Evolutionary conservation across 352 stramenopile genomes (phyloP), one percentile per base, ranked within the genome.

Genomic region (Globisporangium solare): DNA sequence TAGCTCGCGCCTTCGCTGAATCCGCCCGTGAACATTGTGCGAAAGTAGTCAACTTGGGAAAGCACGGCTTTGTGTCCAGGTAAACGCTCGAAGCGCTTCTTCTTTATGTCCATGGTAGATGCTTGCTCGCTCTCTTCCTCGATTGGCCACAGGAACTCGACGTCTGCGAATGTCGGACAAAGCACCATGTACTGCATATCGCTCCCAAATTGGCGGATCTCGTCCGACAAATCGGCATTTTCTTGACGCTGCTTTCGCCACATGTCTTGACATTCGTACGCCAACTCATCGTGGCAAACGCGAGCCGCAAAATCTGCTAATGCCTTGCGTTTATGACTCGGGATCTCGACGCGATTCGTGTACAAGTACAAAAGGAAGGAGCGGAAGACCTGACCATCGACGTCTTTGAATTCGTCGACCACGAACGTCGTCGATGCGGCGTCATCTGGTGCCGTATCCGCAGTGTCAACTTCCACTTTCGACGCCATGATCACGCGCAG

Each of bases 21-120:
- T 15, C 83, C 76, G n/a, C 80, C 83, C 4, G 79, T 77, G 51
- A 93, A 89, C 80, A 93, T 89, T 8, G 75, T 84, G 39, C 74
- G 79, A 61, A 91, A 93, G 64, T 93, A 93, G 17, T 84, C 67
- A n/a, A 90, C 79, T 50, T 90, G 76, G 0, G 75, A 77, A 13
- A 93, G 69, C 31, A 93, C 66, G 18, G 75, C 79, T 60, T 88
- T 88, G 57, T 93, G 83, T 12, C 76, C 83, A 5, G 73, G 76
- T 20, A 92, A 47, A 11, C 70, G 67, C 54, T 67, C 57, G 39
- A 70, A 81, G 35, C 37, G 56, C 21, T 61, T 40, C 6, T 18
- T 22, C 24, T 20, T 22, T 39, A 7, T 37, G 11, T 21, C 37
- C 39, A 14, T 32, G 22, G 13, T 69, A 58, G 3, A 51, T 35